Evolutionary conservation across 2,329 filamentous ascomycete genomes (phyloP), one percentile per base, ranked within the genome.

Genomic region (Ceratocystis eucalypticola): DNA sequence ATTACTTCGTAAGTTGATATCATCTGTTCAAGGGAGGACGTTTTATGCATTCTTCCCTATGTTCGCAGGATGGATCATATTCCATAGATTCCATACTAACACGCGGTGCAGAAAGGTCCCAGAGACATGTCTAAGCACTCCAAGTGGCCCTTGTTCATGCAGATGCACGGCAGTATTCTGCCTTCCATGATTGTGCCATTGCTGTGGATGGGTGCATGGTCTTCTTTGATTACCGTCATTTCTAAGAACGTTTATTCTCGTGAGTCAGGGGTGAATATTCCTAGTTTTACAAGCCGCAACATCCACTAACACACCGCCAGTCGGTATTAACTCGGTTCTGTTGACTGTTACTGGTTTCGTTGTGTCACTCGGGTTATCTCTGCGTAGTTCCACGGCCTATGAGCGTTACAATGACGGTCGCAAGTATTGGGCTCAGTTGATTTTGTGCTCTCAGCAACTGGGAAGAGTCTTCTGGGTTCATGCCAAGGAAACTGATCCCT

Each of bases 391-490:
- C 1, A 89, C 88, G 6, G 88, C 88, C 8, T 92, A 92, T 71
- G 88, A 92, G 75, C 83, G 87, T 70, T 86, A 85, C 72, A 79
- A 79, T 50, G 85, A 88, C 69, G 85, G 85, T 46, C 79, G 85
- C 46, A 84, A 83, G 70, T 83, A 80, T 71, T 87, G 84, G 84
- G 78, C 84, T 0, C 77, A 82, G 66, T 77, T 86, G 70, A 83
- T 80, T 65, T 78, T 80, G 74, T 86, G 88, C 72, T 77, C 80
- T 71, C 79, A 91, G 77, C 77, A 85, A 73, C 78, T 95, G 70
- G 88, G 84, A 70, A 85, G 92, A 25, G 80, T 89, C 8, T 89
- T 94, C 73, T 96, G 92, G 92, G 80, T 96, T 41, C 88, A 96
- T 71, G 53, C 69, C 46, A 67, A 65, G 28, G 68, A 69, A 65